A percentile compares a stretch with the other conserved stretches of the same genome.
phyloP scores from a whole-genome alignment of 1,284 basidiomycete genomes.

The Pulchroboletus neoregius region DNA sequence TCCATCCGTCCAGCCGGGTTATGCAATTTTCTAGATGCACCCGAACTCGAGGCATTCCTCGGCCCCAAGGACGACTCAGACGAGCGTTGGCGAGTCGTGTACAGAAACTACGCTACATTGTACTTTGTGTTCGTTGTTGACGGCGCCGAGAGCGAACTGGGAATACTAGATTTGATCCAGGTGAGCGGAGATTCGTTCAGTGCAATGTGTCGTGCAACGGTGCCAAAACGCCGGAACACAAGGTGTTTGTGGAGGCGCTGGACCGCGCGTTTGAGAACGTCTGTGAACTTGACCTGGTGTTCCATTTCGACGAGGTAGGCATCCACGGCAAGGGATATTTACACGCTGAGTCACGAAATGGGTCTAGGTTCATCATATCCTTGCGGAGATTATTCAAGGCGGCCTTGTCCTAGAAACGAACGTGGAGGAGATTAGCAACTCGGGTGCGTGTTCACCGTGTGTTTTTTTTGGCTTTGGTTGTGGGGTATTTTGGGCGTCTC shows the following conservation, averaged over 20 bases:
- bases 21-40: constrained; percentile 93
- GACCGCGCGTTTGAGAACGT: constrained; percentile 98
- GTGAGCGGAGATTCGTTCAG: constrained; percentile 41
- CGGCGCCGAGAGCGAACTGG: constrained; percentile 91
- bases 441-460: constrained; percentile 48
- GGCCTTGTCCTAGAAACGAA: constrained; percentile 98
- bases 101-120: constrained; percentile 88
- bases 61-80: constrained; percentile 50
- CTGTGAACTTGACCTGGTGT: constrained; percentile 97
- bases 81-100: constrained; percentile 73
- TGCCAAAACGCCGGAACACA: constrained; percentile 1
- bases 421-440: constrained; percentile 82
- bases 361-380: constrained; percentile 80
- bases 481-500: not conserved
- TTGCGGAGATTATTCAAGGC: constrained; percentile 94
- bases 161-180: constrained; percentile 96
- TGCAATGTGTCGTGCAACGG: not conserved
- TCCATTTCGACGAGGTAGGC: constrained; percentile 94
- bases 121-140: constrained; percentile 98
- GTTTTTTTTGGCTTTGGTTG: not conserved
- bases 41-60: constrained; percentile 78
- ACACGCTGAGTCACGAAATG: constrained; percentile 8
- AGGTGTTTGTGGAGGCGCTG: constrained; percentile 96
- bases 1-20: constrained; percentile 70
- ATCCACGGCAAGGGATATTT: not conserved